These are phyloP conservation scores for Alternaria angustiovoidea DNA, from an alignment of 2,329 filamentous ascomycete species.

Conservation along the genomic window DNA sequence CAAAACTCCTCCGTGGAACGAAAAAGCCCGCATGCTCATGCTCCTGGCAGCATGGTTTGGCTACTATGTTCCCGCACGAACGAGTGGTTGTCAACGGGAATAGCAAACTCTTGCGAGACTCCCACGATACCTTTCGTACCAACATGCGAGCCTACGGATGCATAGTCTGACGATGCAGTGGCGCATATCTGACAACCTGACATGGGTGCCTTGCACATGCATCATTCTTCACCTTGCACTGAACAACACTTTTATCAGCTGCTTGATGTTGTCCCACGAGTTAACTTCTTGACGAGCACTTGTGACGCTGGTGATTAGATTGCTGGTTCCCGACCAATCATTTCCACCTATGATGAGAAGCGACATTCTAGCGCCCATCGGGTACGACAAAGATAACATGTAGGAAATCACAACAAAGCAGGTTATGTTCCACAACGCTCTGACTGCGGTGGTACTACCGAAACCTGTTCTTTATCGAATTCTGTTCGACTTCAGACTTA, in stretches of 20 bases:
- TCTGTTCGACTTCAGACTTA: not conserved
- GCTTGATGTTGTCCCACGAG: not conserved
- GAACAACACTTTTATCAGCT: not conserved
- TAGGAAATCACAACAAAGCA: slow-evolving; percentile 1
- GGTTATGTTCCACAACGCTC: not conserved
- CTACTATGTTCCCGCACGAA: not conserved
- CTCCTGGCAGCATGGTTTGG: not conserved
- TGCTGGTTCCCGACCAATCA: not conserved
- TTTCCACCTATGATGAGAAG: not conserved
- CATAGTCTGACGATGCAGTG: not conserved
- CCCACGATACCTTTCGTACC: not conserved
- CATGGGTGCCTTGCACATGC: not conserved
- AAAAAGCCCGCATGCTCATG: not conserved
- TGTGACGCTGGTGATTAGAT: not conserved
- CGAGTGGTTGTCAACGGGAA: not conserved
- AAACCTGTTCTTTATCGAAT: not conserved
- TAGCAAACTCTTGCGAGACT: not conserved
- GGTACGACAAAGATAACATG: not conserved
- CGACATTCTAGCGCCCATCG: not conserved
- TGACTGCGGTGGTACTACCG: not conserved
- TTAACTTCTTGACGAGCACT: not conserved
- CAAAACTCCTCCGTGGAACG: not conserved
- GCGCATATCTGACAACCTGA: not conserved
- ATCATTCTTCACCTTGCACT: not conserved
- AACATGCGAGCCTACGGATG: not conserved